Evolutionary conservation across 441 rosid species (phyloP), one percentile per base, ranked within the genome.

Genomic region (Adansonia rubrostipa): DNA sequence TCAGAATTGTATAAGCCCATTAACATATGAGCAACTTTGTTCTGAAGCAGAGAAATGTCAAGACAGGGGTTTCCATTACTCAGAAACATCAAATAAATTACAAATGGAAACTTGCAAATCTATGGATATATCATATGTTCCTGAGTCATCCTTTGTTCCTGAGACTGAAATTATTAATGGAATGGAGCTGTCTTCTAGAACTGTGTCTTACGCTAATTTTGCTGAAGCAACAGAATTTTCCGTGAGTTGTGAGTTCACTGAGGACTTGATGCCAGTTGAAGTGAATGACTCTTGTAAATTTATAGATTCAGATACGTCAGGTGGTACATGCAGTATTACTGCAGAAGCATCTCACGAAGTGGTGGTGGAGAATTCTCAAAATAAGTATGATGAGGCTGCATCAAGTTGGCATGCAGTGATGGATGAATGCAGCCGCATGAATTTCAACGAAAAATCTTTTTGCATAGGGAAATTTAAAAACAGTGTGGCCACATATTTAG

Each of bases 381-480:
- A 36, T 36, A 5, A 36, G 40, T 36, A 36, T 36, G 40, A 36
- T 3, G 40, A 36, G 40, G 40, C 40, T 36, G 40, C 5, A 36
- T 36, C 40, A 36, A 36, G 40, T 36, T 0, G 40, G 40, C 40
- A 4, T 36, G 40, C 40, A 36, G 40, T 36, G 78, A 88, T 90
- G 91, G 99, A 96, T 79, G 93, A 96, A 84, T 91, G 97, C 79
- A 96, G 98, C 82, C 90, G 96, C 62, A 82, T 96, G 81, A 90
- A 85, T 84, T 87, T 91, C 73, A 85, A 82, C 71, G 80, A 75
- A 82, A 84, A 79, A 75, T 56, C 80, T 82, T 78, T 80, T 73
- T 67, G 74, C 20, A 48, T 79, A 71, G 76, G 81, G 85, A 84
- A 86, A 51, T 11, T 45, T 57, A 82, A 62, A 33, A 60, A 81